Base-by-base conservation (phyloP, 257 asterid species). In the Solanum piurae region DNA sequence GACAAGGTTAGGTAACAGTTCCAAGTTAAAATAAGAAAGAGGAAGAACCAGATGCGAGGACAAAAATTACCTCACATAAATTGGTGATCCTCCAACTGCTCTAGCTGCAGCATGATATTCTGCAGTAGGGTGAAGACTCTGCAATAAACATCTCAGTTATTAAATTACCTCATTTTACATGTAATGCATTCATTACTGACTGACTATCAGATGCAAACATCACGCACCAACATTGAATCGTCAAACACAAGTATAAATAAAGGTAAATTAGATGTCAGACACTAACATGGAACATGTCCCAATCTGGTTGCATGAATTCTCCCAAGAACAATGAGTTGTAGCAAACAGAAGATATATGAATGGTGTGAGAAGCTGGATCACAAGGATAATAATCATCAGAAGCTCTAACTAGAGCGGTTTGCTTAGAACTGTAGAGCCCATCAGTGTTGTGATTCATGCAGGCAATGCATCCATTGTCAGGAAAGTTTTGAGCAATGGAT, bases 251-350 rank as follows among this genome's bases (percentile, higher is more conserved):
- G 55, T 29, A 46, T 16, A 29, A 80, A 14, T 80, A 49, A 84
- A 84, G 77, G 14, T 69, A 66, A 25, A 83, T 52, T 6, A 38
- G 33, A 55, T 68, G 29, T 34, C 38, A 83, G 34, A 42, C 83
- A 91, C 98, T 92, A 89, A 97, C 99, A 29, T 97, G 99, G 90
- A 97, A 97, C 98, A 94, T 97, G 91, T 97, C 99, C 99, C 99
- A 97, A 88, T 97, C 99, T 44, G 98, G 96, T 76, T 96, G 98
- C 98, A 94, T 94, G 75, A 95, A 94, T 69, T 96, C 99, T 88
- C 98, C 99, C 75, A 96, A 92, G 92, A 96, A 96, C 6, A 95
- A 33, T 0, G 98, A 92, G 86, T 96, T 96, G 88, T 96, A 96
- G 87, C 98, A 98, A 55, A 96, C 99, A 0, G 98, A 93, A 9